Evolutionary conservation across 306 rosid genomes (phyloP).

Genomic region (Ammopiptanthus mongolicus): DNA sequence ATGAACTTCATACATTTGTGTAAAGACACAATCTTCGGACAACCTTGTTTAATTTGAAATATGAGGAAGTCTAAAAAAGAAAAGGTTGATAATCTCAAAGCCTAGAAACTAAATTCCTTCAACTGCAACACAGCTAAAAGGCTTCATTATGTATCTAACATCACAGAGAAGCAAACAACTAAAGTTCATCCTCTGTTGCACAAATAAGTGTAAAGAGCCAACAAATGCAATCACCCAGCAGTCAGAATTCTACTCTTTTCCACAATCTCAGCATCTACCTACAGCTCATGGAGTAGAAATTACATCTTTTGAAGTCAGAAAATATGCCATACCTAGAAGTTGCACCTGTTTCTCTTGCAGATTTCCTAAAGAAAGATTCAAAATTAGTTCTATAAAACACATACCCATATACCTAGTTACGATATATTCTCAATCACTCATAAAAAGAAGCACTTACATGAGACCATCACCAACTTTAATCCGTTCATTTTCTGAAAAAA

Average conservation of each 20-base stretch:
- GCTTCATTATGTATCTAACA: constrained; percentile 6
- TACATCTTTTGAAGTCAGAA: background rate
- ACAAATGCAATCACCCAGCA: background rate
- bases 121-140: background rate
- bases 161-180: background rate
- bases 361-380: constrained; percentile 13
- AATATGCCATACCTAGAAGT: constrained; percentile 29
- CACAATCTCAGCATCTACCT: background rate
- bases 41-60: background rate
- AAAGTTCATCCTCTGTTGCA: background rate
- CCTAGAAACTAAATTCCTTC: background rate
- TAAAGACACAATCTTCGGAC: background rate
- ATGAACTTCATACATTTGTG: background rate
- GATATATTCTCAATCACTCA: background rate
- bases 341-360: constrained; percentile 15
- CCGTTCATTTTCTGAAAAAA: constrained; percentile 42
- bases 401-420: background rate
- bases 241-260: background rate
- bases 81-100: background rate
- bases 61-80: background rate
- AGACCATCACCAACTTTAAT: constrained; percentile 32
- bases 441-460: constrained; percentile 26
- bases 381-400: background rate
- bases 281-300: background rate
- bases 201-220: background rate